These are phyloP conservation scores for Nymphaea colorata DNA, from an alignment of 164 flowering plant genomes.

Conservation along the genomic window DNA sequence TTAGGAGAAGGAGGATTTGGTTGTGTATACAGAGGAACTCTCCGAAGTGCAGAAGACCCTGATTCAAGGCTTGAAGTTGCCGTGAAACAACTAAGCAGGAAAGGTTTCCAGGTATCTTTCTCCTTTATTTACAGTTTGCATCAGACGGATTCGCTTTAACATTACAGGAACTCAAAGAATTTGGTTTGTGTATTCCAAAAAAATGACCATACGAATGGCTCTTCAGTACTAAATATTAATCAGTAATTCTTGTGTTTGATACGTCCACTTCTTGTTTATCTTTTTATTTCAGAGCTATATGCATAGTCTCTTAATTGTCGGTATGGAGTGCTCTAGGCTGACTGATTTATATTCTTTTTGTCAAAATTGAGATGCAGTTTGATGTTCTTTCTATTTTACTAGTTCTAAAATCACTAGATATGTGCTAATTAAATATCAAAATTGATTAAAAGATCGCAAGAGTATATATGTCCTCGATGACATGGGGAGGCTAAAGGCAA, in stretches of 20 bases:
- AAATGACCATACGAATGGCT: neutral
- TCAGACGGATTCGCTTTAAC: neutral
- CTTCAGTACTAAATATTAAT: neutral
- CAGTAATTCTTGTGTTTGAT: neutral
- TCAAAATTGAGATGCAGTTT: neutral
- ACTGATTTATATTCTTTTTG: neutral
- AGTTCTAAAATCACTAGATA: no score
- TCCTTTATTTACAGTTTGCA: neutral
- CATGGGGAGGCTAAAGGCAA: no score
- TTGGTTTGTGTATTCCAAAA: neutral
- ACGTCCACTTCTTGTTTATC: neutral
- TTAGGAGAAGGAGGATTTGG: constrained; percentile 99
- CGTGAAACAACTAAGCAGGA: constrained; percentile 68
- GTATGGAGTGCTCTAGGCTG: neutral
- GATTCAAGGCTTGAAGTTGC: constrained; percentile 51
- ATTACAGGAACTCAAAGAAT: neutral
- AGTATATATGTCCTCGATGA: no score
- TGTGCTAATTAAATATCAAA: no score
- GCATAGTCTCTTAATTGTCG: neutral
- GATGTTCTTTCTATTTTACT: neutral
- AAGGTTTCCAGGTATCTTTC: constrained; percentile 71
- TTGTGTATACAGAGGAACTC: constrained; percentile 67
- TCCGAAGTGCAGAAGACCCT: constrained; percentile 47
- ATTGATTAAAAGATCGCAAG: no score
- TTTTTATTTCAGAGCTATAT: neutral